phyloP scores from a whole-genome alignment of 108 stramenopile genomes.

The Conticribra weissflogii region DNA sequence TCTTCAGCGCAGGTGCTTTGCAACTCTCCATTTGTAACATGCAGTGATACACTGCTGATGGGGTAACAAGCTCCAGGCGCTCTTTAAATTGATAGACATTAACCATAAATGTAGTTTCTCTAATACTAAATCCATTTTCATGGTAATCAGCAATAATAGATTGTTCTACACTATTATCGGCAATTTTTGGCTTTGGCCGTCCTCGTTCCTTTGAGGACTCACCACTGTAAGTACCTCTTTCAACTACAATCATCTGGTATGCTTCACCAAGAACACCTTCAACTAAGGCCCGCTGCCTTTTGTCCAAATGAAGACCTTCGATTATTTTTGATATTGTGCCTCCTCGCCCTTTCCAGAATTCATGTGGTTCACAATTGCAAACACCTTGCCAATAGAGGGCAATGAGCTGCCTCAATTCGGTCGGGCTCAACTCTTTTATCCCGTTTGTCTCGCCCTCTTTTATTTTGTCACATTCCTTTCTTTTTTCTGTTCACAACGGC shows the following conservation, averaged over 20 bases:
- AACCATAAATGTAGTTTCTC: not conserved
- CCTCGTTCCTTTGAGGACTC: not conserved
- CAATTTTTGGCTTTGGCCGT: too few species aligned
- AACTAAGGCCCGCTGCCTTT: not conserved
- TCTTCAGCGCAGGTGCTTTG: not conserved
- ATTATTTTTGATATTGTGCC: not conserved
- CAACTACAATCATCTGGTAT: not conserved
- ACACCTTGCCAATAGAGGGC: not conserved
- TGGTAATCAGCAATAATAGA: not conserved
- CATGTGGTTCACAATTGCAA: not conserved
- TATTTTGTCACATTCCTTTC: too few species aligned
- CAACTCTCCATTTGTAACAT: not conserved
- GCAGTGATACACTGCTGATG: not conserved
- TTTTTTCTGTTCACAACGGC: too few species aligned
- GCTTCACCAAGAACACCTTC: not conserved
- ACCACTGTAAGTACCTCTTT: not conserved
- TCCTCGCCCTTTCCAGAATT: not conserved
- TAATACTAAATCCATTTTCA: not conserved
- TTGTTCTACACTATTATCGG: not conserved
- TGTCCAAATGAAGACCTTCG: not conserved
- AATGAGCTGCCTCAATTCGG: not conserved
- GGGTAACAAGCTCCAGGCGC: not conserved
- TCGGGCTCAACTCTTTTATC: too few species aligned
- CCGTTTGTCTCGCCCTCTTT: too few species aligned
- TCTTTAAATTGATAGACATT: not conserved